Base-by-base conservation (phyloP, 306 rosid species). In the Vigna trinervia region DNA sequence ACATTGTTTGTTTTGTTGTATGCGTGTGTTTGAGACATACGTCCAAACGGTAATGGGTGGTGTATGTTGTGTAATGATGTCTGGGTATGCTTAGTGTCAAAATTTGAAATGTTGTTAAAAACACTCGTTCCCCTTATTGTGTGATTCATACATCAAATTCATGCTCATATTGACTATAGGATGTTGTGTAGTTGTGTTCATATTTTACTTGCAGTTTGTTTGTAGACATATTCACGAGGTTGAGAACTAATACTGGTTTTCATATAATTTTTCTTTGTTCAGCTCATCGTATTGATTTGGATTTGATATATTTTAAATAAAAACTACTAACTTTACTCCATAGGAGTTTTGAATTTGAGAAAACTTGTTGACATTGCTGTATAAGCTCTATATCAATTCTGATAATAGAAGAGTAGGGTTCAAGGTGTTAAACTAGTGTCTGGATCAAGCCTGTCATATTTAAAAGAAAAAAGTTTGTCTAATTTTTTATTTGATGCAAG, bases 191-290 rank as follows among this genome's bases (percentile, higher is more conserved):
- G 6, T 59, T 69, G 32, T 59, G 41, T 51, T 47, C 45, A 48
- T 71, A 28, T 59, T 78, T 71, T 53, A 11, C 26, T 51, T 12
- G 30, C 13, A 4, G 57, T 62, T 61, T 38, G 57, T 62, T 61
- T 38, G 26, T n/a, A 17, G 38, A 71, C 47, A n/a, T 12, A 46
- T 50, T 22, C 68, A 39, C 54, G 12, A 32, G 48, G 75, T 68
- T 74, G 70, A 59, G 71, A 60, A 46, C 13, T 14, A 62, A 22
- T 36, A 4, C 78, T 28, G 30, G 12, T 74, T 60, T 47, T 61
- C 15, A 15, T n/a, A 22, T 39, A 39, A 56, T 3, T 73, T 56
- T 43, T 6, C 57, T 59, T 1, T 62, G 8, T 60, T 46, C 59
- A 46, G 47, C 46, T 59, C 8, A 30, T 12, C 46, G 6, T 58